A percentile compares a stretch with the other conserved stretches of the same genome.
These are phyloP conservation scores for Euphorbia celastroides DNA, from an alignment of 441 rosid species.

Conservation along the genomic window DNA sequence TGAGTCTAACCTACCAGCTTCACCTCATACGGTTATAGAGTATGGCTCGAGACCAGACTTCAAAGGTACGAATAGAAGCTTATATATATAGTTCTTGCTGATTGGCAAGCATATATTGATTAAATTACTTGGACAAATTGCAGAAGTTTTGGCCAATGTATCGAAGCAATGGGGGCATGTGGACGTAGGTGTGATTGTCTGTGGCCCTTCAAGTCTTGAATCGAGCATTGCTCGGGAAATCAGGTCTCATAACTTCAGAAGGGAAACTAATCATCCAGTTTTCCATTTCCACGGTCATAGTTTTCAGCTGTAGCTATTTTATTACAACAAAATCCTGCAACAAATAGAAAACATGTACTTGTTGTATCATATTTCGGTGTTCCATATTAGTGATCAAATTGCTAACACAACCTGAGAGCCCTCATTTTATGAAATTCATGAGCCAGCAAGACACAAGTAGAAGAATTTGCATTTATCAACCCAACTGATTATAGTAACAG, in stretches of 20 bases:
- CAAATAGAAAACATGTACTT: too few species aligned
- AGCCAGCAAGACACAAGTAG: too few species aligned
- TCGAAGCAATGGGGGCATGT: background rate
- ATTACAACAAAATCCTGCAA: too few species aligned
- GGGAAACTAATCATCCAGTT: background rate
- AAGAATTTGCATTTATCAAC: background rate
- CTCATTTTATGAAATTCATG: too few species aligned
- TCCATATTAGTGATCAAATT: too few species aligned
- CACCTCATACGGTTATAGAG: constrained; percentile 29
- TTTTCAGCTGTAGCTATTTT: background rate
- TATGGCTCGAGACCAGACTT: constrained; percentile 80
- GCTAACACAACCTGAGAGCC: too few species aligned
- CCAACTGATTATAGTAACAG: background rate
- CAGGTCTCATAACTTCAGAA: background rate
- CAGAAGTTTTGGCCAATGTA: background rate
- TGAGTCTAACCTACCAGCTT: constrained; percentile 14
- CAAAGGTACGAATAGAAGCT: constrained; percentile 36
- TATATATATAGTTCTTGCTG: background rate
- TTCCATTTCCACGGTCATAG: constrained; percentile 2
- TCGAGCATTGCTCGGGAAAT: background rate
- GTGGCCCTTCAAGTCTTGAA: background rate
- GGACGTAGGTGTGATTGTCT: background rate
- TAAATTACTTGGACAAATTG: background rate
- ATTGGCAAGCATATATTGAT: background rate
- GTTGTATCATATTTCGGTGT: too few species aligned